Conservation (phyloP, 2,329 filamentous ascomycete genomes). For the Paecilomyces niveus region DNA sequence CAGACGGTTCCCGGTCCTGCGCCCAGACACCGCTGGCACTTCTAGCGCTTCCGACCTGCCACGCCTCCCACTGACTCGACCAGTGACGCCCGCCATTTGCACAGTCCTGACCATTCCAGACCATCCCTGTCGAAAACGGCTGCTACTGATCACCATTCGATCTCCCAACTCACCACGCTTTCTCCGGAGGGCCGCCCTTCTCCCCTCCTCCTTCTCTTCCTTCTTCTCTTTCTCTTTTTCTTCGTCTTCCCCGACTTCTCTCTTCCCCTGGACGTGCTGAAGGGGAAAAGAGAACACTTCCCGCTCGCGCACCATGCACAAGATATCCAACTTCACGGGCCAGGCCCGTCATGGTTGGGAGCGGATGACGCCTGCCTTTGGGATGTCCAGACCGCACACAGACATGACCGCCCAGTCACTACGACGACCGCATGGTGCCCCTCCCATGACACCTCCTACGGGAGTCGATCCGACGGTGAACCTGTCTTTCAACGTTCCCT, state of each 20-base stretch:
- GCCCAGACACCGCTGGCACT: conserved; percentile 2
- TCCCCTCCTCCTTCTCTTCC: not conserved
- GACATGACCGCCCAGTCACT: conserved; percentile 48
- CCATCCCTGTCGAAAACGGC: conserved; percentile 27
- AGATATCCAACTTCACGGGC: conserved; percentile 62
- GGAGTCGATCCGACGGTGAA: conserved; percentile 73
- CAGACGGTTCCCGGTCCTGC: not conserved
- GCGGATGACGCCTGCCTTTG: conserved; percentile 59
- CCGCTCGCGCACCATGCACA: conserved; percentile 49
- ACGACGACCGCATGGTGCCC: conserved; percentile 47
- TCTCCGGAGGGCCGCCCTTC: not conserved
- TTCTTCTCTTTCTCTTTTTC: conserved; percentile 5
- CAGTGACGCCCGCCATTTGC: not conserved
- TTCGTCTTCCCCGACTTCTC: conserved; percentile 9
- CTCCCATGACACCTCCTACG: conserved; percentile 57
- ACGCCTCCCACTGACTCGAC: not conserved
- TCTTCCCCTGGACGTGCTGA: conserved; percentile 24
- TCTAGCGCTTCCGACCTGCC: conserved; percentile 1
- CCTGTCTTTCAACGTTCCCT: conserved; percentile 95
- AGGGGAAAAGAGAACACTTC: conserved; percentile 27
- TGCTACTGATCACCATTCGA: conserved; percentile 1
- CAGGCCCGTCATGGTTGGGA: conserved; percentile 61
- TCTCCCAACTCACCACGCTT: not conserved
- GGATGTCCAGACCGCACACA: conserved; percentile 54
- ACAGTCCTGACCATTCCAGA: conserved; percentile 10